phyloP scores from a whole-genome alignment of 2,329 filamentous ascomycete species.

The Hortaea sp. region DNA sequence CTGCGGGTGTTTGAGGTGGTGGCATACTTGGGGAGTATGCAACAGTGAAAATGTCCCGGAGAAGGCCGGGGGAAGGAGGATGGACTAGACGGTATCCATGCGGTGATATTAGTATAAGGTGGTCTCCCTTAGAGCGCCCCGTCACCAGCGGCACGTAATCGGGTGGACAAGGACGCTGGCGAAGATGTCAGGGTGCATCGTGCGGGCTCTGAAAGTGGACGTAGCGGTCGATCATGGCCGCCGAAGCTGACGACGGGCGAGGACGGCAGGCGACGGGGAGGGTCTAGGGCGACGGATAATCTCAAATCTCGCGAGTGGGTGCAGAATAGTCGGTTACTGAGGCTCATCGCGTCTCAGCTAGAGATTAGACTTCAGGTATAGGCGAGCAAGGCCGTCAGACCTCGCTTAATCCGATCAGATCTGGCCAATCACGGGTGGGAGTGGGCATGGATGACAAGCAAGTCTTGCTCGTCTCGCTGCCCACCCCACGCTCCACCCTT shows the following conservation, averaged over 20 bases:
- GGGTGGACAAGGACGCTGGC: neutral
- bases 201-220: neutral
- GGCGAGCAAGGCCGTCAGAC: conserved; percentile 14
- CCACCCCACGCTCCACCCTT: neutral
- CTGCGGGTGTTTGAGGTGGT: neutral
- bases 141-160: neutral
- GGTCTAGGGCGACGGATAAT: conserved; percentile 1
- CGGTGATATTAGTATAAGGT: neutral
- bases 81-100: neutral
- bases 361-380: conserved; percentile 11
- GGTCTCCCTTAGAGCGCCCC: neutral
- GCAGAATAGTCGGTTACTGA: neutral
- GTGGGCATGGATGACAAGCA: no score
- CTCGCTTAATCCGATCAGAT: neutral
- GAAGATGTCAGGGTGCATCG: neutral
- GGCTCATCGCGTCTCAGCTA: conserved; percentile 2
- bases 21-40: neutral
- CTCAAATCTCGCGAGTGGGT: conserved; percentile 3
- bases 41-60: neutral
- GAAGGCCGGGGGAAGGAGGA: neutral
- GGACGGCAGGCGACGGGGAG: neutral
- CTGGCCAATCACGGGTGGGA: neutral
- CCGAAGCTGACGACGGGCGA: neutral
- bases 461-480: no score
- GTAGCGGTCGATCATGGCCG: neutral